A percentile compares a stretch with the other conserved stretches of the same genome.
These are phyloP conservation scores for Wickerhamomyces tratensis DNA, from an alignment of 805 yeast genomes.

Conservation along the genomic window DNA sequence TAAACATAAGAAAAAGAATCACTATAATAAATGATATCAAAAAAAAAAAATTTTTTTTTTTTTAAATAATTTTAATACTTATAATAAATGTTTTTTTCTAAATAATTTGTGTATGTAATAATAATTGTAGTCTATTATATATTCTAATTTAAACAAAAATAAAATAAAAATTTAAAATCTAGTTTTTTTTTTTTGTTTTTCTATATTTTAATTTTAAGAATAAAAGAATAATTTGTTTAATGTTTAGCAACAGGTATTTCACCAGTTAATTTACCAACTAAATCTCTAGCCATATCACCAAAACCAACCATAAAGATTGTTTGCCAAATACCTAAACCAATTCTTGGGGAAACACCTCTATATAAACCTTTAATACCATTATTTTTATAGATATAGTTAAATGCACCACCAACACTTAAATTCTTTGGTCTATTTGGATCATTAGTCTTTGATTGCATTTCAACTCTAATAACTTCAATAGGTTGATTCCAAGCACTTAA, in stretches of 20 bases:
- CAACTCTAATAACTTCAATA: conserved; percentile 94
- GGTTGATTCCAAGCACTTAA: conserved; percentile 99
- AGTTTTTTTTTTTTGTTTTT: too few species aligned
- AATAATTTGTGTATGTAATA: too few species aligned
- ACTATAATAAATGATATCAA: too few species aligned
- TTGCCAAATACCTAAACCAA: conserved; percentile 97
- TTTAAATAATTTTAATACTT: too few species aligned
- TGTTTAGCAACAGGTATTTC: conserved; percentile 38
- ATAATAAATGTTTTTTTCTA: too few species aligned
- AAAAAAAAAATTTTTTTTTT: too few species aligned
- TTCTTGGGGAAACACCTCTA: conserved; percentile 95
- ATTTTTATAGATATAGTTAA: conserved; percentile 71
- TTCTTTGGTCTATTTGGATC: conserved; percentile 97
- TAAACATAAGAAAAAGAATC: too few species aligned
- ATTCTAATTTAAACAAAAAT: too few species aligned
- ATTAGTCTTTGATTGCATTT: conserved; percentile 91
- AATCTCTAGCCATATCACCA: conserved; percentile 85
- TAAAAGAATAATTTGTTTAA: conserved; percentile 2
- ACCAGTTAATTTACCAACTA: conserved; percentile 54
- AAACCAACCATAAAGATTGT: conserved; percentile 97
- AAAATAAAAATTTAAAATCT: too few species aligned
- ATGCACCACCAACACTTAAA: conserved; percentile 65
- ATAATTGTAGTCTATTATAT: too few species aligned
- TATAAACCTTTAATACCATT: conserved; percentile 88
- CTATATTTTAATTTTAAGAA: too few species aligned